These are phyloP conservation scores for Amanita pseudoporphyria DNA, from an alignment of 768 basidiomycete species.

Conservation along the genomic window DNA sequence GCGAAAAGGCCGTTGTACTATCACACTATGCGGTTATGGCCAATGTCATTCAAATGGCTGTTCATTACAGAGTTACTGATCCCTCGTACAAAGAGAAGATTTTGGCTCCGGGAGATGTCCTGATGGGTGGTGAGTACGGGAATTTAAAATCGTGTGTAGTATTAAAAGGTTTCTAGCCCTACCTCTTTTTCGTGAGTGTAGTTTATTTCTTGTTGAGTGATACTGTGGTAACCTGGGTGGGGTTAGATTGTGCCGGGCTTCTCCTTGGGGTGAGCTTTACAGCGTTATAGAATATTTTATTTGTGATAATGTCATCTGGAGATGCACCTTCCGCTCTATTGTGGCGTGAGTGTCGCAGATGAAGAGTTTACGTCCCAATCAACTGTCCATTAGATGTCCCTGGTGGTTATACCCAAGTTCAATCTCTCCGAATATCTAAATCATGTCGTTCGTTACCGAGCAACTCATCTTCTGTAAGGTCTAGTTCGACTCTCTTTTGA, in stretches of 20 bases:
- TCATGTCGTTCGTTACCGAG: constrained; percentile 43
- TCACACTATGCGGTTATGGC: constrained; percentile 56
- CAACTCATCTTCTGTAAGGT: constrained; percentile 47
- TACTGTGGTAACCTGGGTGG: background rate
- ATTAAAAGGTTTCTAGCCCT: constrained; percentile 26
- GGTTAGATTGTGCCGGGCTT: constrained; percentile 51
- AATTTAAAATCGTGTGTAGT: background rate
- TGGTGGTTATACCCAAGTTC: no score
- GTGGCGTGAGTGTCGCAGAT: no score
- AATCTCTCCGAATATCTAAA: no score
- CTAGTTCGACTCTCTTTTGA: background rate
- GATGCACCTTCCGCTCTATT: constrained; percentile 46
- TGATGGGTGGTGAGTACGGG: constrained; percentile 38
- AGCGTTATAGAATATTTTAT: background rate
- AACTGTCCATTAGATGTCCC: no score
- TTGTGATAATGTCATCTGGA: constrained; percentile 3
- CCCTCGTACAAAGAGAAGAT: constrained; percentile 27
- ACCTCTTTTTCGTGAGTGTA: constrained; percentile 57
- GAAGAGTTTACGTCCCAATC: constrained; percentile 26
- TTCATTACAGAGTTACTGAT: constrained; percentile 37
- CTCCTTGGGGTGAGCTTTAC: constrained; percentile 37
- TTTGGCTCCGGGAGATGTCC: constrained; percentile 45
- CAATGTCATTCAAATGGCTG: constrained; percentile 51
- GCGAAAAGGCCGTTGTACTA: constrained; percentile 50
- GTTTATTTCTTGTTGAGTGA: constrained; percentile 41